A percentile compares a stretch with the other conserved stretches of the same genome.
phyloP scores from a whole-genome alignment of 2,329 filamentous ascomycete species.

The Chalaropsis thielavioides region DNA sequence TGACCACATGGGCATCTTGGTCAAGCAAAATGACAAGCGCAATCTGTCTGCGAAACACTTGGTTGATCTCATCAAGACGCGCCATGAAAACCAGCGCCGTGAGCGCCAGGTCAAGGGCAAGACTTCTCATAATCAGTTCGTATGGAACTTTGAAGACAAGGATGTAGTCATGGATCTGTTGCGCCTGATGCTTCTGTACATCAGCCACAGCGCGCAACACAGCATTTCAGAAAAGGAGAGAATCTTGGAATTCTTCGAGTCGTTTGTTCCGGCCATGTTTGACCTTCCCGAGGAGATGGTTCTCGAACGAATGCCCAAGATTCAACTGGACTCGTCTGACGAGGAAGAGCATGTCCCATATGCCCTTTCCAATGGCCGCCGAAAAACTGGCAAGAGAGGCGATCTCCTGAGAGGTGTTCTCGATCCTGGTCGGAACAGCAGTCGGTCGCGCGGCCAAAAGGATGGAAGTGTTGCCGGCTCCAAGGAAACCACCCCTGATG shows the following conservation, averaged over 20 bases:
- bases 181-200: constrained; percentile 48
- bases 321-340: constrained; percentile 55
- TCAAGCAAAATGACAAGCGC: constrained; percentile 80
- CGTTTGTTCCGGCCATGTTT: constrained; percentile 63
- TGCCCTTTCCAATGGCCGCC: constrained; percentile 49
- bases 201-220: constrained; percentile 54
- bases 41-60: constrained; percentile 82
- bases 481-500: constrained; percentile 79
- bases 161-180: constrained; percentile 50
- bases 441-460: constrained; percentile 55
- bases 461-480: constrained; percentile 69
- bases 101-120: constrained; percentile 48
- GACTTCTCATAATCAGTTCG: constrained; percentile 55
- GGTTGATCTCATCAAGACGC: constrained; percentile 78
- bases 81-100: constrained; percentile 78
- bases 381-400: constrained; percentile 61
- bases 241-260: constrained; percentile 60
- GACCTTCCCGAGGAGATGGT: constrained; percentile 58
- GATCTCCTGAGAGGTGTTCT: constrained; percentile 76
- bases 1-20: constrained; percentile 87
- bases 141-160: constrained; percentile 58
- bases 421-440: constrained; percentile 59
- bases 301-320: constrained; percentile 49
- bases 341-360: constrained; percentile 61
- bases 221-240: constrained; percentile 59